Evolutionary conservation across 169 alveolate genomes (phyloP), one percentile per base, ranked within the genome.

Genomic region (Eimeria maxima): DNA sequence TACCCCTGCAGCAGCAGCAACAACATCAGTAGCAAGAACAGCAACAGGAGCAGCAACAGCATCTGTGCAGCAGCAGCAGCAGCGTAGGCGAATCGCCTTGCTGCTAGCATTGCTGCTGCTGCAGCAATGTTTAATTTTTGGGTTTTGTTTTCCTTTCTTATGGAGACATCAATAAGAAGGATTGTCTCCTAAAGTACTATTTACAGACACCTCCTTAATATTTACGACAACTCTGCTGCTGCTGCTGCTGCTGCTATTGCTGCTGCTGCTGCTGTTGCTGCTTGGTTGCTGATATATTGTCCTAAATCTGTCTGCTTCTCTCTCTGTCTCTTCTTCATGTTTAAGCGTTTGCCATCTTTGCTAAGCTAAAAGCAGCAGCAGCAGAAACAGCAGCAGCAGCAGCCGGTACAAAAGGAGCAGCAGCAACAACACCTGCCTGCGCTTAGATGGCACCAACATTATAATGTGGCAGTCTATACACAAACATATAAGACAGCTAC

Each of bases 361-460:
- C 38, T 33, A 80, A 44, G 4, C 67, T 20, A 57, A 29, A 7
- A 74, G 84, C 27, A 1, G 53, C 84, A 27, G 84, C 84, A 74
- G 84, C 84, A 74, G 84, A 6, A 74, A 57, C 76, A 67, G 76
- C 76, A 67, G 76, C 76, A 16, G 76, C 76, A 67, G 76, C 76
- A 67, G 42, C 76, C 4, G 38, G 14, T 20, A 22, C 76, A 67
- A 29, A 0, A 67, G 44, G 38, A 24, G 76, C 29, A 24, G 33
- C 33, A 67, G 76, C 38, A 67, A 6, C 42, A 67, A 11, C 33
- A 22, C 14, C 38, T 67, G 44, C 76, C 38, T 33, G 38, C 38
- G 1, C 38, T 33, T 33, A 33, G 38, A 33, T 33, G 38, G 38
- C 38, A 33, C 38, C 38, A 33, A 33, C 38, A 33, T 33, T 33